Evolutionary conservation across 768 basidiomycete species (phyloP).

Genomic region (Boletus rufocinnamomeus): DNA sequence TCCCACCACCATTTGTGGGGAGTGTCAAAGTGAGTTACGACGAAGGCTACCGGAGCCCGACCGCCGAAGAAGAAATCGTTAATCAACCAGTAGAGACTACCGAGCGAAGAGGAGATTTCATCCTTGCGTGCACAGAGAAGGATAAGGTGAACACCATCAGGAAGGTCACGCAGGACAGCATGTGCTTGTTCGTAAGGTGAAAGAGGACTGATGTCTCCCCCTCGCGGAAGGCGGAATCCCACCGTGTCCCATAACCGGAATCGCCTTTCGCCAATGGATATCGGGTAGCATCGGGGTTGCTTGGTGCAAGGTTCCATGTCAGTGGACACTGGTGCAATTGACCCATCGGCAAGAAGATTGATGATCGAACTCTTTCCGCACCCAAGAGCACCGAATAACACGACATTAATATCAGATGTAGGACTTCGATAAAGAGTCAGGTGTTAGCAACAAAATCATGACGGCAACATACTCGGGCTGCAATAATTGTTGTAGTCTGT

Average conservation of each 20-base stretch:
- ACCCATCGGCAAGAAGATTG: conserved; percentile 19
- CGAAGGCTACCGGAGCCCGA: conserved; percentile 36
- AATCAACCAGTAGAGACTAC: conserved; percentile 36
- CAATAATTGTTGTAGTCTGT: not conserved
- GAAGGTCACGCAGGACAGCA: conserved; percentile 29
- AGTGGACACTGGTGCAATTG: conserved; percentile 28
- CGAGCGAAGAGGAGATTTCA: conserved; percentile 26
- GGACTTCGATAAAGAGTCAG: not conserved
- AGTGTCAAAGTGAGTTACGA: conserved; percentile 36
- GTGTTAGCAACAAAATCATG: not conserved
- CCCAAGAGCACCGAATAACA: conserved; percentile 20
- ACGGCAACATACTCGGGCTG: not conserved
- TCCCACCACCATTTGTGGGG: conserved; percentile 36
- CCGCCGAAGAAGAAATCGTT: conserved; percentile 35
- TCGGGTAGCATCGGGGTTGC: conserved; percentile 1
- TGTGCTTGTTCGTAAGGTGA: conserved; percentile 23
- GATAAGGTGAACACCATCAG: conserved; percentile 37
- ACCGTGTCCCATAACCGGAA: conserved; percentile 30
- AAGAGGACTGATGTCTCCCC: not conserved
- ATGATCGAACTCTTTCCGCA: conserved; percentile 24
- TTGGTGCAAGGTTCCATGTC: conserved; percentile 35
- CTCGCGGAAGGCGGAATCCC: conserved; percentile 20
- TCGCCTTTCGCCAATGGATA: not conserved
- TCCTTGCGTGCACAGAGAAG: conserved; percentile 37
- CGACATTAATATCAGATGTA: conserved; percentile 7